Evolutionary conservation across 345 rosid species (phyloP).

Genomic region (Punica granatum): DNA sequence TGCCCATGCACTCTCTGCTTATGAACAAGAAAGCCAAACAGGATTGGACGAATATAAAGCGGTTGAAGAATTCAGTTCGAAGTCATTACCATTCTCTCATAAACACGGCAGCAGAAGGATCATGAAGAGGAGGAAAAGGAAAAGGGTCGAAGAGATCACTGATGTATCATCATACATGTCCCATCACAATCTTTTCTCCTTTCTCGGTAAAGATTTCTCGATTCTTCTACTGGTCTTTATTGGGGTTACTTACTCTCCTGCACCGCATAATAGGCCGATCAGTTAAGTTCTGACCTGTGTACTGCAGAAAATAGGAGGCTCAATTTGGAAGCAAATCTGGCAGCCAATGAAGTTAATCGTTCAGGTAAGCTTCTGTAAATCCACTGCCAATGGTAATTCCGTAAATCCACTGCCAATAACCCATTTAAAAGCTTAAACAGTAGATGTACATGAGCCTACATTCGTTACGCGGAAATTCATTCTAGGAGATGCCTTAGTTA

Average conservation of each 20-base stretch:
- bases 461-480: background rate
- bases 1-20: constrained; percentile 39
- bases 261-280: background rate
- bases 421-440: background rate
- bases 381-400: constrained; percentile 19
- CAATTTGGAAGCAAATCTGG: constrained; percentile 44
- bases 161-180: constrained; percentile 52
- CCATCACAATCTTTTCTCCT: constrained; percentile 59
- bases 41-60: constrained; percentile 28
- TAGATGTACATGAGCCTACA: background rate
- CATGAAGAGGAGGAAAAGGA: constrained; percentile 63
- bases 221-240: background rate
- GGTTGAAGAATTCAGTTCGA: constrained; percentile 52
- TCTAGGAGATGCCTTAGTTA: background rate
- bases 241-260: background rate
- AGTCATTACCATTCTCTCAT: constrained; percentile 59
- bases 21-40: constrained; percentile 38
- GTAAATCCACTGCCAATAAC: background rate
- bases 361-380: constrained; percentile 19
- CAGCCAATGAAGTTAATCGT: constrained; percentile 54
- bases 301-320: constrained; percentile 58
- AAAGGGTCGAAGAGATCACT: constrained; percentile 53
- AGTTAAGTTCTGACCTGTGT: background rate
- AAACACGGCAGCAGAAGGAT: constrained; percentile 43
- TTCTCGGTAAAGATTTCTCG: constrained; percentile 38